Base-by-base conservation (phyloP, 441 rosid genomes). In the Euphorbia schlechtendalii region DNA sequence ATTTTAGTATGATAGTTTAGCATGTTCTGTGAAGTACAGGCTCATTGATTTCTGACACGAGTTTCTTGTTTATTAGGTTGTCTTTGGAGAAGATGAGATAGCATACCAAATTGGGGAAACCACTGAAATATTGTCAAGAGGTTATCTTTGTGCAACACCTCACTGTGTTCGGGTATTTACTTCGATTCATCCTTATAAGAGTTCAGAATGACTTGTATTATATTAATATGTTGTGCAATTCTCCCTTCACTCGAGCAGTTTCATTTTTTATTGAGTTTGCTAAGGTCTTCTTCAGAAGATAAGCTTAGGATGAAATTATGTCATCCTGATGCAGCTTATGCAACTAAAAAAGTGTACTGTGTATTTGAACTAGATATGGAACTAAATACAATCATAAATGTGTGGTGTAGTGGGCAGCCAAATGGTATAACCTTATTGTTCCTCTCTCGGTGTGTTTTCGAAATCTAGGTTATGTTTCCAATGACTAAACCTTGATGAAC, bases 41-140 rank as follows among this genome's bases (percentile, higher is more conserved):
- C 28, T 60, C 30, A 15, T 36, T 61, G 27, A 51, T 46, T 20
- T 38, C 34, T 65, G 7, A 43, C 43, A 65, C 46, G 15, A 36
- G 41, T 32, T 59, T 73, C 40, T 63, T 51, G 65, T 74, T 65
- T 32, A 6, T 51, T 65, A 93, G 97, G 97, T 79, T 81, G 82
- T 81, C 32, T 90, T 76, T 77, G 90, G 86, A 65, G 90, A 84
- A 75, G 84, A 87, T 73, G 92, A 93, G 77, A 85, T 93, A 77
- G 96, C 97, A 41, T 93, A 88, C 78, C 99, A 93, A 77, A 81
- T 93, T 72, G 99, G 99, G 24, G 99, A 93, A 83, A 93, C 97
- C 63, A 76, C 96, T 57, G 84, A 84, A 71, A 83, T 90, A 71
- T 74, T 90, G 28, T 88, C 96, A 58, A 70, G 79, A 67, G 95